Evolutionary conservation across 2,329 filamentous ascomycete species (phyloP), one percentile per base, ranked within the genome.

Genomic region (Saccharata proteae): DNA sequence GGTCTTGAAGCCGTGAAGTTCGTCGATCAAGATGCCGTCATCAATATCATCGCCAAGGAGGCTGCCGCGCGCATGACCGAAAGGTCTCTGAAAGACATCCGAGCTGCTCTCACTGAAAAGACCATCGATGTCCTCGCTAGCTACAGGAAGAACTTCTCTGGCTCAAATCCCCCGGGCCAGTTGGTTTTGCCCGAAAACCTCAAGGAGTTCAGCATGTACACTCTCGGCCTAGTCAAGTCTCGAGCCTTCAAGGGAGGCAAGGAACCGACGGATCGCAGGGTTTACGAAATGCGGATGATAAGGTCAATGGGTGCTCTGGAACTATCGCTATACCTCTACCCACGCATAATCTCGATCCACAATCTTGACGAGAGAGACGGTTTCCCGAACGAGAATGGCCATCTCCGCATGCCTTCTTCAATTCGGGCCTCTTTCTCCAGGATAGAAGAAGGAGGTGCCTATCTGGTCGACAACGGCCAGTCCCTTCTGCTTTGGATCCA

Each of bases 201-300:
- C 17, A 96, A 96, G 53, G 90, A 98, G 52, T 86, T 93, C 46
- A 77, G 80, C 47, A 96, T 98, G 85, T 96, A 90, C 56, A 82
- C 92, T 59, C 75, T 98, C 7, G 79, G 81, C 28, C 63, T 96
- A 40, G 62, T 93, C 52, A 98, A 98, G 57, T 86, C 75, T 35
- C 76, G 90, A 36, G 86, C 88, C 3, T 85, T 96, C 62, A 96
- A 96, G 63, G 72, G 82, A 30, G 88, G 88, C 36, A 77, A 79
- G 42, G 90, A 98, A 57, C 81, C 83, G 20, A 84, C 82, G 7
- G 90, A 98, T 55, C 77, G 90, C 39, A 72, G 90, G 40, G 79
- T 92, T 10, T 81, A 96, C 47, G 88, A 94, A 51, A 77, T 93
- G 67, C 77, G 88, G 31, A 77, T 93, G 71, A 70, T 98, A 38